Evolutionary conservation across 805 yeast genomes (phyloP), one percentile per base, ranked within the genome.

Genomic region (Spathaspora passalidarum): DNA sequence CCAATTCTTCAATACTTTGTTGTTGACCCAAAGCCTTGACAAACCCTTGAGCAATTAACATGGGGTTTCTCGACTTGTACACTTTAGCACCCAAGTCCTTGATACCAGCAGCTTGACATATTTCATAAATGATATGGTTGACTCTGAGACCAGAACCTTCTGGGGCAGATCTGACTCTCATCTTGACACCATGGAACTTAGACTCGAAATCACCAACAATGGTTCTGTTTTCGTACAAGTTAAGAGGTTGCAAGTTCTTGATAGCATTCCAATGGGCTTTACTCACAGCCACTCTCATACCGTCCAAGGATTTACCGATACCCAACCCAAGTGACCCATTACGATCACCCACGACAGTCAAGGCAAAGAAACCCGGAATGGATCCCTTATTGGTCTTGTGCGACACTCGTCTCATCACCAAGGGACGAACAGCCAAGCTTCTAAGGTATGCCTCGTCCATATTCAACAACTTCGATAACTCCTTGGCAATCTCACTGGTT

Each of bases 241-340:
- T 96, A 44, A 94, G 79, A 55, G 82, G 81, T 36, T 78, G 77
- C 61, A 94, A 73, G 64, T 89, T 88, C 66, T 89, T 88, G 45
- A 91, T 86, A 1, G 98, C 97, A 59, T 87, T 85, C 96, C 96
- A 88, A 65, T 84, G 89, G 4, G 98, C 96, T 62, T 88, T 87
- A 35, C 79, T 70, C 26, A 84, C 77, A 2, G 98, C 96, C 45
- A 78, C 77, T 43, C 85, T 71, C 69, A 85, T 79, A 49, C 85
- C 88, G 46, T 80, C 83, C 54, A 89, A 75, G 50, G 94, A 92
- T 61, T 88, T 88, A 51, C 98, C 99, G 65, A 90, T 96, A 42
- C 98, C 99, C 41, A 91, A 73, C 32, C 98, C 98, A 49, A 94
- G 75, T 85, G 89, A 86, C 52, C 99, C 99, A 53, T 88, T 86